Base-by-base conservation (phyloP, 2,329 filamentous ascomycete species). In the Colletotrichum sp. region DNA sequence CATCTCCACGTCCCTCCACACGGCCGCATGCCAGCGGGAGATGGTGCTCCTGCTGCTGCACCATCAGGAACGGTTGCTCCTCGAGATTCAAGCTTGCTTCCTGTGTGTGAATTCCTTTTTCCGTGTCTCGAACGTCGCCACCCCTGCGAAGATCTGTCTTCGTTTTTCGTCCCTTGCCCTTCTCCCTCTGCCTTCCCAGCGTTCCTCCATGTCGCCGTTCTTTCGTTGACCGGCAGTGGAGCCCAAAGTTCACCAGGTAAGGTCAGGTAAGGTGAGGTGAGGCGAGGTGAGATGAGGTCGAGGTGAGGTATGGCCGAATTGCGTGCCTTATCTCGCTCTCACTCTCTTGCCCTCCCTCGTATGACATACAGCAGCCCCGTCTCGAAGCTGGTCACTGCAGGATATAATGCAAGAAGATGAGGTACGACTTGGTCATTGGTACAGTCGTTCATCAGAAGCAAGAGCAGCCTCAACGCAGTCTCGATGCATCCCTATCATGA, bases 401-500 rank as follows among this genome's bases (percentile, higher is more conserved):
- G 30, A 59, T 18, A 59, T 10, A 30, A 21, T 61, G 58, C 69
- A 72, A 67, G 28, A 28, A 28, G 62, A 36, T 59, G 26, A 58
- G 28, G 26, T 55, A 58, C 28, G 59, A 21, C 18, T 34, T 34
- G 36, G 48, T 34, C 24, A 61, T 43, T 38, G 63, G 56, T 61
- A 61, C 38, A 67, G 55, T 55, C 56, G 32, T 21, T 52, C 30
- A 58, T 18, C 65, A 68, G 28, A 32, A 52, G 43, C 65, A 58
- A 21, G 30, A 30, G 32, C 34, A 70, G 71, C 58, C 43, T 34
- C 58, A 73, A 28, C 59, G 48, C 62, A 34, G 66, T 61, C 71
- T 66, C 59, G 48, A 71, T 74, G 67, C 72, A 38, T 72, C 61
- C 36, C 68, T 72, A 74, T 74, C 72, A 24, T 24, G 58, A 43